A percentile compares a stretch with the other conserved stretches of the same genome.
These are phyloP conservation scores for Solanum aculeatissimum DNA, from an alignment of 305 asterid genomes.

Conservation along the genomic window DNA sequence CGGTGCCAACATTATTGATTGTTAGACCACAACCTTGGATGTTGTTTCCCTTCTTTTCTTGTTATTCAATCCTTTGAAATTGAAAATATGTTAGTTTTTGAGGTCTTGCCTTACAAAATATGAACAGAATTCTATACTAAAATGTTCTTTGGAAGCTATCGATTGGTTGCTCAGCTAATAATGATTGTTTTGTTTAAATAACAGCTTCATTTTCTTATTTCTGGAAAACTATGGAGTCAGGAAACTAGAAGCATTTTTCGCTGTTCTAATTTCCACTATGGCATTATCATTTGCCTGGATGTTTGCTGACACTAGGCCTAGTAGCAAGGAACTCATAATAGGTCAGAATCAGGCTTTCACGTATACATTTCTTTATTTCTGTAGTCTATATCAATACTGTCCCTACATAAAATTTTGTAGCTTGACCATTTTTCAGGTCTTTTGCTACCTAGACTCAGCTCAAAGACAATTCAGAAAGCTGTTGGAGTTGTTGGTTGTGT, in stretches of 20 bases:
- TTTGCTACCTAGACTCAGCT: slow-evolving; percentile 40
- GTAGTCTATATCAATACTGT: not conserved
- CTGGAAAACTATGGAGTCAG: slow-evolving; percentile 70
- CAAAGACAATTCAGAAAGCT: slow-evolving; percentile 48
- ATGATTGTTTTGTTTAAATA: not conserved
- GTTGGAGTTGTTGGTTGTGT: slow-evolving; percentile 72
- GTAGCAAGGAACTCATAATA: slow-evolving; percentile 33
- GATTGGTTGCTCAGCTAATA: not conserved
- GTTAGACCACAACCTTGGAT: not conserved
- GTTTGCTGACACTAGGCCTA: slow-evolving; percentile 56
- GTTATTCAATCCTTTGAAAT: not conserved
- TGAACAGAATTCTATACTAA: not conserved
- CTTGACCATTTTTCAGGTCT: slow-evolving; percentile 23
- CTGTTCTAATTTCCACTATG: slow-evolving; percentile 60
- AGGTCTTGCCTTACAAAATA: not conserved
- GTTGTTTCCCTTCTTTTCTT: not conserved
- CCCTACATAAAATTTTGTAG: not conserved
- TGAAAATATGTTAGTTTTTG: not conserved
- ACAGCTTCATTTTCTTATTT: slow-evolving; percentile 74
- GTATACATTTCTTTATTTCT: not conserved
- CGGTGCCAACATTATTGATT: not conserved
- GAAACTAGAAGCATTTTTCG: slow-evolving; percentile 71
- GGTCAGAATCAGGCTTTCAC: slow-evolving; percentile 15
- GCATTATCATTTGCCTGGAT: slow-evolving; percentile 80
- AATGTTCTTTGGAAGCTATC: not conserved